phyloP scores from a whole-genome alignment of 495 filamentous ascomycete species.

The Astrocystis sublimbata region DNA sequence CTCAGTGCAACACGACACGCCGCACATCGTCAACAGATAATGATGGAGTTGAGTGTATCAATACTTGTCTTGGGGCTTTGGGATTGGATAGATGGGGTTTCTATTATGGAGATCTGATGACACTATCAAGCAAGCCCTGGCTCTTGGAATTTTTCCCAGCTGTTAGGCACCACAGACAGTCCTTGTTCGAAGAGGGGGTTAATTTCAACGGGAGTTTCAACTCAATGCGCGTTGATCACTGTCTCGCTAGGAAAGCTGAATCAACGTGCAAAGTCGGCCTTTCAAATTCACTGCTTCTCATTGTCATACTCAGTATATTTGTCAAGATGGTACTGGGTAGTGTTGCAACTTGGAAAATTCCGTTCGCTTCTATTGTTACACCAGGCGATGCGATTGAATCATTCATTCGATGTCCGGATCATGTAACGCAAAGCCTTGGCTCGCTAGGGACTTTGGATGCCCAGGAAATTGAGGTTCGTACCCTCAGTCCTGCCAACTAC shows the following conservation, averaged over 20 bases:
- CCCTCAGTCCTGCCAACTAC: neutral
- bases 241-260: neutral
- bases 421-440: slow-evolving; percentile 13
- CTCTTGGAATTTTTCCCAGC: no score
- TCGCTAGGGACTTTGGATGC: slow-evolving; percentile 14
- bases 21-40: no score
- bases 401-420: slow-evolving; percentile 22
- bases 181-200: no score
- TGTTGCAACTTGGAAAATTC: neutral
- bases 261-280: slow-evolving; percentile 17
- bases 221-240: no score
- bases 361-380: slow-evolving; percentile 10
- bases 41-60: no score
- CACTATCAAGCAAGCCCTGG: no score
- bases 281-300: slow-evolving; percentile 6
- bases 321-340: neutral
- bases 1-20: neutral
- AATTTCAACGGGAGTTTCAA: neutral
- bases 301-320: slow-evolving; percentile 10
- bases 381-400: slow-evolving; percentile 21
- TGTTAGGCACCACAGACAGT: no score
- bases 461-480: slow-evolving; percentile 9
- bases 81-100: no score
- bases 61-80: neutral
- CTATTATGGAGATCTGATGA: no score